Base-by-base conservation (phyloP, 768 basidiomycete genomes). In the Tubosaeta brunneosetosa region DNA sequence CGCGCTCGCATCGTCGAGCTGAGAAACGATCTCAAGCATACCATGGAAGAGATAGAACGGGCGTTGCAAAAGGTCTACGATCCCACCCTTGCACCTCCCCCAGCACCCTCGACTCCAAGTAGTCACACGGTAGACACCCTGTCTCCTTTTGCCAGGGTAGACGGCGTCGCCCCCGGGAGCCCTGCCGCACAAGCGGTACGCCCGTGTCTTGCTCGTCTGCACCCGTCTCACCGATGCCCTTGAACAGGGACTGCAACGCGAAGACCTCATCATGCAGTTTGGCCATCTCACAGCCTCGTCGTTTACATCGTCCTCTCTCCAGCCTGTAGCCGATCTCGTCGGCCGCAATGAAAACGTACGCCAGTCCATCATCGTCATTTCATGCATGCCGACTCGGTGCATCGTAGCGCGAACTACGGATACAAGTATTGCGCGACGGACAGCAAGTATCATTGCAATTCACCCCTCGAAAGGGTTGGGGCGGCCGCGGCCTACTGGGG, bases 401-500 rank as follows among this genome's bases (percentile, higher is more conserved):
- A 47, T 54, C 12, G 16, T 29, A 92, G 91, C 76, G 77, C 44
- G 74, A 77, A 43, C 71, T 93, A 34, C 62, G 69, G 6, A 74
- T 93, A 49, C 74, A 77, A 42, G 77, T 90, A 9, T 68, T 81
- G 27, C 81, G 88, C 29, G 67, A 72, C 6, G 75, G 67, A 3
- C 66, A 79, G 56, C 65, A 61, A 7, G 58, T 81, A 13, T 72
- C 72, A 17, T 61, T 91, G 52, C 77, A 68, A n/a, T 71, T 93
- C 40, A 84, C 74, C 3, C 91, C 91, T 6, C 69, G 81, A 46
- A 80, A 76, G 51, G 85, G 85, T 7, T 97, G 93, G 93, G 91
- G 91, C 55, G 93, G 93, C 10, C 75, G 90, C 53, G 93, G 93
- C 9, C 74, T 86, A 66, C 72, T 97, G 40, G 93, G 93, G 86